phyloP scores from a whole-genome alignment of 441 rosid genomes.

The Erodium trifolium region DNA sequence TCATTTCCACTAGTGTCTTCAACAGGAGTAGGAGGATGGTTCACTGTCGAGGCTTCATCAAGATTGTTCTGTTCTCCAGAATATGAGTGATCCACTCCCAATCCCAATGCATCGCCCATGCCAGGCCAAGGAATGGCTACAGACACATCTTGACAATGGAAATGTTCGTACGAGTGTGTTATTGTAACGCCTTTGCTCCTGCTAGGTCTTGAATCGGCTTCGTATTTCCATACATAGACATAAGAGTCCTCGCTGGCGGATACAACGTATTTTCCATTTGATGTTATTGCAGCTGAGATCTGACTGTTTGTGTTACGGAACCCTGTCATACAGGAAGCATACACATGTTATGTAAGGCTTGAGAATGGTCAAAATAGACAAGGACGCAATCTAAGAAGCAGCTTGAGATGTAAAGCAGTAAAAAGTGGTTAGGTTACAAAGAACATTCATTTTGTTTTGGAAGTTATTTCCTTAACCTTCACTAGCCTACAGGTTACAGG shows the following conservation, averaged over 20 bases:
- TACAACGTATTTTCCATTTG: conserved; percentile 73
- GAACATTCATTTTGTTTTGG: too few relatives aligned
- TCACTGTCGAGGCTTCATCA: conserved; percentile 50
- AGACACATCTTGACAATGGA: conserved; percentile 83
- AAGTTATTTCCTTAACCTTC: too few relatives aligned
- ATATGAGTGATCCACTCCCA: conserved; percentile 22
- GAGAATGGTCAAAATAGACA: too few relatives aligned
- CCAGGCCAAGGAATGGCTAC: conserved; percentile 96
- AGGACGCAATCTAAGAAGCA: too few relatives aligned
- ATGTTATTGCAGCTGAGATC: conserved; percentile 72
- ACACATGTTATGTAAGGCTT: not conserved
- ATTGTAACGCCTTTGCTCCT: conserved; percentile 63
- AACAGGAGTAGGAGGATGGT: conserved; percentile 86
- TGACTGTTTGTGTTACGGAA: conserved; percentile 89
- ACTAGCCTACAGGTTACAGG: too few relatives aligned
- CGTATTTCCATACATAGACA: conserved; percentile 90
- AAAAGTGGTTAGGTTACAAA: too few relatives aligned
- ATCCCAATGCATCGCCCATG: conserved; percentile 40
- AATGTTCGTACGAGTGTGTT: conserved; percentile 72
- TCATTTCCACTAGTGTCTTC: conserved; percentile 38
- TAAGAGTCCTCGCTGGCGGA: conserved; percentile 94
- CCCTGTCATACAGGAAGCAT: conserved; percentile 41
- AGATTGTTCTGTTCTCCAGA: conserved; percentile 33
- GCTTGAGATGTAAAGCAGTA: too few relatives aligned
- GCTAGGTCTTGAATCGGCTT: conserved; percentile 62